These are phyloP conservation scores for Monascus purpureus DNA, from an alignment of 495 filamentous ascomycete species.

Conservation along the genomic window DNA sequence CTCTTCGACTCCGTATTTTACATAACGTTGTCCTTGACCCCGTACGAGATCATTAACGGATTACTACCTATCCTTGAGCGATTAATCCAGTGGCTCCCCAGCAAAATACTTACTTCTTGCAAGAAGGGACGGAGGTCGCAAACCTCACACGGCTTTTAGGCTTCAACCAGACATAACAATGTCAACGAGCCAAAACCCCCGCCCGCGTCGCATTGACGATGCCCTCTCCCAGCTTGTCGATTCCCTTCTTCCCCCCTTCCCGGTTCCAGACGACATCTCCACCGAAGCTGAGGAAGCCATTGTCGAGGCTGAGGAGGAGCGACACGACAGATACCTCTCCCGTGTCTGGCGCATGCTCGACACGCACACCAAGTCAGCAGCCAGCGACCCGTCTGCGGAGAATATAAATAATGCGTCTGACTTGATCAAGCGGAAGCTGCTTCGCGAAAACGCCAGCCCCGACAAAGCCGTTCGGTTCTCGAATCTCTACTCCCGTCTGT, in stretches of 20 bases:
- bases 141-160: conserved; percentile 1
- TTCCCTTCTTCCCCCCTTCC: conserved; percentile 28
- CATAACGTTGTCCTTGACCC: not conserved
- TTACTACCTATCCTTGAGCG: not conserved
- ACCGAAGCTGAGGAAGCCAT: conserved; percentile 31
- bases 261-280: conserved; percentile 18
- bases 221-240: conserved; percentile 43
- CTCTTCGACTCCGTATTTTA: not conserved
- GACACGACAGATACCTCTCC: conserved; percentile 26
- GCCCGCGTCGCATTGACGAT: conserved; percentile 38
- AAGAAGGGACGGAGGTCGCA: too few relatives aligned
- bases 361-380: conserved; percentile 12
- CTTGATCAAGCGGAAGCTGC: conserved; percentile 74
- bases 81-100: not conserved
- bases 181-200: conserved; percentile 22
- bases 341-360: conserved; percentile 31
- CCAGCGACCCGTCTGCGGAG: conserved; percentile 20
- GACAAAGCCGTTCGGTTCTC: conserved; percentile 80
- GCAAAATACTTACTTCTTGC: too few relatives aligned
- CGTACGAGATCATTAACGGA: not conserved
- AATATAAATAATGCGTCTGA: conserved; percentile 84
- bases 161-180: conserved; percentile 14
- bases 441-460: conserved; percentile 58
- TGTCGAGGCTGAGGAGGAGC: conserved; percentile 28
- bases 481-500: conserved; percentile 72